Conservation (phyloP, 768 basidiomycete species). For the Psilocybe cubensis region DNA sequence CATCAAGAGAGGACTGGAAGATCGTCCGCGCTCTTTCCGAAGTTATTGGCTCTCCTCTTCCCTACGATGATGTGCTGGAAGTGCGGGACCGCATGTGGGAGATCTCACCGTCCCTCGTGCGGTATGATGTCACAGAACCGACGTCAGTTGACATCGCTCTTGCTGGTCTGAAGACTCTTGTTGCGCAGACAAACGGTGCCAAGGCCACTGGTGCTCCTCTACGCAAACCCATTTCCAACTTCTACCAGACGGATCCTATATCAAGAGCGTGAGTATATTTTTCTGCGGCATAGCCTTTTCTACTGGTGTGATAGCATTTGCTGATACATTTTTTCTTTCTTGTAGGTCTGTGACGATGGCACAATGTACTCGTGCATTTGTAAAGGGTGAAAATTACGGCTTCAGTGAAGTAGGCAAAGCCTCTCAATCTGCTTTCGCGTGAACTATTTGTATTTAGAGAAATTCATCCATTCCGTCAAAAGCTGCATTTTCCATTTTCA, state of each 20-base stretch:
- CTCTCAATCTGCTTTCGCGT: constrained; percentile 49
- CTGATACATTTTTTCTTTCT: constrained; percentile 3
- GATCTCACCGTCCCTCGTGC: constrained; percentile 85
- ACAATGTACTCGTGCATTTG: constrained; percentile 87
- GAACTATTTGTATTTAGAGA: constrained; percentile 27
- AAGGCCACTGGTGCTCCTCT: constrained; percentile 66
- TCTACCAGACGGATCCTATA: constrained; percentile 96
- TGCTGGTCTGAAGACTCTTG: constrained; percentile 67
- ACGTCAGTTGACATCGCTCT: constrained; percentile 76
- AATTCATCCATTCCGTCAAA: constrained; percentile 11
- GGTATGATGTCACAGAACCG: constrained; percentile 81
- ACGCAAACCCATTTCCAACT: constrained; percentile 85
- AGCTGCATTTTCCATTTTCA: constrained; percentile 15
- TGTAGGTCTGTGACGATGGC: constrained; percentile 93
- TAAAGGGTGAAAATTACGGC: constrained; percentile 70
- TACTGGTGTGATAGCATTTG: not conserved
- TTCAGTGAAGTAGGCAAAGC: constrained; percentile 52
- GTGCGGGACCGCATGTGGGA: constrained; percentile 97
- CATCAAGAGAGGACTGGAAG: constrained; percentile 97
- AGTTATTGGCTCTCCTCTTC: constrained; percentile 75
- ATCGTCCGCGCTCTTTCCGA: constrained; percentile 93
- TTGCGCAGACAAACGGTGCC: constrained; percentile 49
- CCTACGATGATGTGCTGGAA: constrained; percentile 85
- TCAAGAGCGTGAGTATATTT: constrained; percentile 78
- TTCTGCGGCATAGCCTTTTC: not conserved